Base-by-base conservation (phyloP, 108 stramenopile genomes). In the Cyclotella baltica region DNA sequence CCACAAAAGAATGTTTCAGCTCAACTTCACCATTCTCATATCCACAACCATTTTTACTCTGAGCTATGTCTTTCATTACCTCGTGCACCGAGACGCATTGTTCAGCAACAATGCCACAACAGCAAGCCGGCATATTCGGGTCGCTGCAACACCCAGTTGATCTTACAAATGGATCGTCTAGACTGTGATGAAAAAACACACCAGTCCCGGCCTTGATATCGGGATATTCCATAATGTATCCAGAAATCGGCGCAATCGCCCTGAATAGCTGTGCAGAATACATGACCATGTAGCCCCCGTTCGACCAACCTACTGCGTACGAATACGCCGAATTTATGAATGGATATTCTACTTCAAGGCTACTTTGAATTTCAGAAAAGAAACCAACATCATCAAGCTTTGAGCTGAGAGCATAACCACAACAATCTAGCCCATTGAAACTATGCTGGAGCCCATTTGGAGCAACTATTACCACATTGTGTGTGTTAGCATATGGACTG, bases 221-320 rank as follows among this genome's bases (percentile, higher is more conserved):
- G 28, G 25, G 11, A 50, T 72, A 52, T 16, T 78, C 55, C 16
- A 70, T 64, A 55, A 27, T 38, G 50, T 73, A 36, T 3, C 88
- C 88, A 2, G 86, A 78, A 62, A 89, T 82, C 5, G 88, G 88
- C 37, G 81, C 84, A 31, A 89, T 85, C 0, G 81, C 81, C 15
- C 84, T 77, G 75, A 89, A 89, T 35, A 89, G 57, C 1, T 51
- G 10, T 30, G 86, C 81, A n/a, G 86, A 81, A 76, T 78, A 38
- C 53, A 70, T 78, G 8, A 87, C 84, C 86, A 89, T 83, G 53
- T 76, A 89, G 9, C 86, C 88, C n/a, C 88, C 88, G 62, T 89
- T 89, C 23, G 78, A 80, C 88, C 88, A 89, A 23, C 88, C 88
- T 29, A 85, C 62, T 0, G 66, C 88, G 69, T 89, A 89, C 9